phyloP scores from a whole-genome alignment of 208 protist genomes.

The Pavlovales sp. region DNA sequence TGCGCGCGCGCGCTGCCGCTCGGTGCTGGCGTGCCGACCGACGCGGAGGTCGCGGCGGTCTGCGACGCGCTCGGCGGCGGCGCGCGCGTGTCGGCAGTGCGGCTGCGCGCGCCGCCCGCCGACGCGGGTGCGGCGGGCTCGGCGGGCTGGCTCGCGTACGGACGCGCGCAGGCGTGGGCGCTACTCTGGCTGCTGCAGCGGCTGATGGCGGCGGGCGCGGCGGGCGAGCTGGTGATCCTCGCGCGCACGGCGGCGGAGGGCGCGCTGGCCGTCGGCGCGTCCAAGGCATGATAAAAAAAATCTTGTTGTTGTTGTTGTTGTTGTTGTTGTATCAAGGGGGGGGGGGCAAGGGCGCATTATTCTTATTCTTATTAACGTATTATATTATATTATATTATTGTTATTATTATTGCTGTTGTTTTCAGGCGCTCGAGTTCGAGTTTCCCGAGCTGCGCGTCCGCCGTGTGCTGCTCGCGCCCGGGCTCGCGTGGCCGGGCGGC shows the following conservation, averaged over 20 bases:
- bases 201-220: neutral
- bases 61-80: neutral
- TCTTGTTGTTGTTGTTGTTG: too few species aligned
- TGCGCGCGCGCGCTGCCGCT: neutral
- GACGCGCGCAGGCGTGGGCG: neutral
- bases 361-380: too few species aligned
- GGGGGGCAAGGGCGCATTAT: too few species aligned
- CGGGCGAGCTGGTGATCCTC: constrained; percentile 33
- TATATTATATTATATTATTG: too few species aligned
- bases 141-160: neutral
- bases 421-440: constrained; percentile 47
- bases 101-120: neutral
- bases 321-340: too few species aligned
- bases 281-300: too few species aligned
- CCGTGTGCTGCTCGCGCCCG: constrained; percentile 3
- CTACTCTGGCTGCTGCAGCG: neutral
- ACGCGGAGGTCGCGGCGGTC: neutral
- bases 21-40: neutral
- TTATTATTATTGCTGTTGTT: too few species aligned
- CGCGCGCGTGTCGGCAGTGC: neutral
- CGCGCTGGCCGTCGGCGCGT: constrained; percentile 33
- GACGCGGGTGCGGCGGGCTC: too few species aligned
- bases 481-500: neutral
- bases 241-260: neutral
- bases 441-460: constrained; percentile 34